Percentiles rank a stretch among this genome's conserved stretches.
Evolutionary conservation across 371 early-diverging fungal species (phyloP).

Genomic region (Circinella umbellata): DNA sequence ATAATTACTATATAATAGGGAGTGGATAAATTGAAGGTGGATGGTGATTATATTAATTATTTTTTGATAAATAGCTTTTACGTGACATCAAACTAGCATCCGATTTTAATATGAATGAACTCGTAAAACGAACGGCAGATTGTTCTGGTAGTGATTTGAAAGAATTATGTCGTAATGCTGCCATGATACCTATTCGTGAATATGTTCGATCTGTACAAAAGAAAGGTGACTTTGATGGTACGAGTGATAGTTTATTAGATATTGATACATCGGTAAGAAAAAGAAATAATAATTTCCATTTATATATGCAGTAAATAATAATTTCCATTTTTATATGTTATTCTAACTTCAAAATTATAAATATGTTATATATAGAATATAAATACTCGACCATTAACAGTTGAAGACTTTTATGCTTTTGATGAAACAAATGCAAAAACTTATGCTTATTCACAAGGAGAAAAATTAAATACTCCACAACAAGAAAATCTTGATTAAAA

Average conservation of each 20-base stretch:
- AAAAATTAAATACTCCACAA: slow-evolving; percentile 9
- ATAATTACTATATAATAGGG: too few relatives aligned
- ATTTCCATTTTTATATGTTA: too few relatives aligned
- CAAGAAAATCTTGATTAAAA: slow-evolving; percentile 28
- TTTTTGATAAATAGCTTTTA: slow-evolving; percentile 63
- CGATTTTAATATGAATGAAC: slow-evolving; percentile 72
- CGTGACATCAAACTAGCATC: slow-evolving; percentile 66
- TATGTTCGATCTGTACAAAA: slow-evolving; percentile 67
- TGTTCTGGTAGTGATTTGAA: slow-evolving; percentile 96
- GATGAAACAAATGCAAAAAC: slow-evolving; percentile 46
- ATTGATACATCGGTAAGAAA: slow-evolving; percentile 36
- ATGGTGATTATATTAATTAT: neutral
- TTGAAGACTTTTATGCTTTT: slow-evolving; percentile 66
- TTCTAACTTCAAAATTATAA: neutral
- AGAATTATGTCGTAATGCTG: slow-evolving; percentile 95
- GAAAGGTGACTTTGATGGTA: slow-evolving; percentile 26
- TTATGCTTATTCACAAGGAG: slow-evolving; percentile 20
- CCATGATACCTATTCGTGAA: slow-evolving; percentile 95
- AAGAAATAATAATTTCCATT: too few relatives aligned
- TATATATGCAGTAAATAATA: too few relatives aligned
- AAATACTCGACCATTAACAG: slow-evolving; percentile 60
- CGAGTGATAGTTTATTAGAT: slow-evolving; percentile 40
- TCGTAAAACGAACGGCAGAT: slow-evolving; percentile 84
- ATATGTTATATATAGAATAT: slow-evolving; percentile 39
- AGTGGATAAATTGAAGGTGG: neutral